Base-by-base conservation (phyloP, 768 basidiomycete species). In the Nidularia sp. region DNA sequence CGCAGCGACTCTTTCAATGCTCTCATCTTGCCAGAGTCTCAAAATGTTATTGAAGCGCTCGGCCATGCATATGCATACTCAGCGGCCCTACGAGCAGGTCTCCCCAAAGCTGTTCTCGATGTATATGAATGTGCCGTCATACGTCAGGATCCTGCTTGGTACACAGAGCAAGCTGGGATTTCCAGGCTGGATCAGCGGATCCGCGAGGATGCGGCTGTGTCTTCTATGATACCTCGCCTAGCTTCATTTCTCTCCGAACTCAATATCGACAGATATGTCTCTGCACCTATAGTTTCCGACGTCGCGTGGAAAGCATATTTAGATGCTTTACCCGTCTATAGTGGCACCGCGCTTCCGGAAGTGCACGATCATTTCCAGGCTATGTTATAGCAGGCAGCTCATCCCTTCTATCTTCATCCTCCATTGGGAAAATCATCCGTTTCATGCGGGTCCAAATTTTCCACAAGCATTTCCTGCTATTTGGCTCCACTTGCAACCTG, bases 21-120 rank as follows among this genome's bases (percentile, higher is more conserved):
- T 5, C 70, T 80, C 48, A 63, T 85, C 52, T 74, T 85, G 49
- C 84, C 82, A 4, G 78, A 79, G 60, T 77, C 81, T 7, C 75
- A 80, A 48, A 52, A 54, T 9, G 71, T 78, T 5, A 62, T 86
- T 49, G 78, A 83, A 66, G 78, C 84, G n/a, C 78, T 86, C 41
- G 84, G 85, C 3, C 81, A 85, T 59, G 78, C 82, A 12, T 68
- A 82, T 41, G 80, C 84, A 2, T 84, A 84, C 60, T 77, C 81
- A 5, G 78, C 78, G 13, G 83, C 75, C 13, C 52, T 75, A 43
- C 66, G 67, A 34, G 67, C 69, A 9, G 70, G 69, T 3, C 59
- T 84, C 31, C 76, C 77, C 2, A 65, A 70, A 56, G 70, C 73
- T 13, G 70, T 86, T 31, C 66, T 85, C 33, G 80, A 83, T 50